A percentile compares a stretch with the other conserved stretches of the same genome.
phyloP scores from a whole-genome alignment of 129 eudicot species.

The Tagetes patula region DNA sequence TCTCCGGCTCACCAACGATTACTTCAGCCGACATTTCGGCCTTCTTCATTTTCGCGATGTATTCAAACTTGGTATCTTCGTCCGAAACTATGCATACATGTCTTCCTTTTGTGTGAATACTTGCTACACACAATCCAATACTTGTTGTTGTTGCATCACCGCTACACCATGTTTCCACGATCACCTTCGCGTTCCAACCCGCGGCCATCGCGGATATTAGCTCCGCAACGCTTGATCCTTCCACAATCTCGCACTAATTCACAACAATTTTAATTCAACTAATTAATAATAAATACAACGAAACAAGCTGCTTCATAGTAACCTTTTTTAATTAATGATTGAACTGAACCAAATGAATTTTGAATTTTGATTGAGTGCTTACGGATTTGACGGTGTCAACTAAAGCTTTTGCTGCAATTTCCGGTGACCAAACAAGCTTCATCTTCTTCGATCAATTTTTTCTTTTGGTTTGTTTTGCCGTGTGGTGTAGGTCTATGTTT shows the following conservation, averaged over 20 bases:
- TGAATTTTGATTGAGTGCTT: slow-evolving; percentile 25
- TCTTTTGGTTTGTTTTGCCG: background rate
- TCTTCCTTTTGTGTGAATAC: slow-evolving; percentile 63
- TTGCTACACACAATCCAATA: slow-evolving; percentile 64
- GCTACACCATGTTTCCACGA: slow-evolving; percentile 66
- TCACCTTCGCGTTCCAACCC: slow-evolving; percentile 80
- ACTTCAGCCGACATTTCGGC: slow-evolving; percentile 53
- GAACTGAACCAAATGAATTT: background rate
- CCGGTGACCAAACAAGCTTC: slow-evolving; percentile 98
- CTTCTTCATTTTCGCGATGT: slow-evolving; percentile 41
- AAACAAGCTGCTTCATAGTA: too few species aligned
- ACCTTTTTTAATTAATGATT: too few species aligned
- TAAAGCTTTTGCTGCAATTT: slow-evolving; percentile 82
- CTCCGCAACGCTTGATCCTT: slow-evolving; percentile 84
- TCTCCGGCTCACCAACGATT: slow-evolving; percentile 56
- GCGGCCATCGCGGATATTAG: slow-evolving; percentile 93
- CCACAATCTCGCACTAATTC: slow-evolving; percentile 46
- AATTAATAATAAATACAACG: too few species aligned
- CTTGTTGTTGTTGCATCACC: slow-evolving; percentile 62
- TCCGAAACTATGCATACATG: slow-evolving; percentile 81
- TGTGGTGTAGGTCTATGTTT: slow-evolving; percentile 1
- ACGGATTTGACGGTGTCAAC: slow-evolving; percentile 88
- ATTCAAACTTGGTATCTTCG: slow-evolving; percentile 45
- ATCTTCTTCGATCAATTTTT: slow-evolving; percentile 28
- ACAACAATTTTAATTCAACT: too few species aligned